Base-by-base conservation (phyloP, 306 rosid species). In the Amphicarpaea edgeworthii region DNA sequence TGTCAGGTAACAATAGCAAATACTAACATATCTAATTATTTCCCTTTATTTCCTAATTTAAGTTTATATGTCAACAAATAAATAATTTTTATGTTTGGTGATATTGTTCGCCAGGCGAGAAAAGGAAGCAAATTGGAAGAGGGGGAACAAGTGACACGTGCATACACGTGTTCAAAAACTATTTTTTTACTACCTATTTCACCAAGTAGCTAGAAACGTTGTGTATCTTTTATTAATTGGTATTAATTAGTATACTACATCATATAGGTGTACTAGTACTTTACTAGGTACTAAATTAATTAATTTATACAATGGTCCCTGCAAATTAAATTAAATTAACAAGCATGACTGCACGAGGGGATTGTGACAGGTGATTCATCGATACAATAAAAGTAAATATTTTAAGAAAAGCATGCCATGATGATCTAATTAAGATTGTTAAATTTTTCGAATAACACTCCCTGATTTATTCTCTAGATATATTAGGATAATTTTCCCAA, bases 401-500 rank as follows among this genome's bases (percentile, higher is more conserved):
- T 41, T 1, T 24, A 57, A 19, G 47, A 5, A 47, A 45, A 61
- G 12, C 38, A 74, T 61, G 7, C 19, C 8, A 3, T 46, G 30
- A 61, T 74, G 24, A 45, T 61, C 40, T 23, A 75, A 49, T 47
- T 10, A 45, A 45, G 37, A 46, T 42, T 41, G 77, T 0, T 15
- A 15, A 55, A 38, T 23, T 5, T 38, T 16, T 40, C 17, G 23
- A 24, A 42, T 42, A 43, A 24, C 57, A 1, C 53, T 38, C 43
- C 49, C 62, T 32, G 40, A 8, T 37, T 14, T 38, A 47, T 74
- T 73, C 21, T 41, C 8, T 28, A 6, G 58, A 57, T 26, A n/a
- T 24, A 42, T 60, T 57, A 41, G 68, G 47, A 24, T 49, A 30
- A 62, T 64, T 9, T 55, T 77, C 68, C 75, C 75, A 14, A 77